phyloP scores from a whole-genome alignment of 2,329 filamentous ascomycete species.

The Diplodia scrobiculata region DNA sequence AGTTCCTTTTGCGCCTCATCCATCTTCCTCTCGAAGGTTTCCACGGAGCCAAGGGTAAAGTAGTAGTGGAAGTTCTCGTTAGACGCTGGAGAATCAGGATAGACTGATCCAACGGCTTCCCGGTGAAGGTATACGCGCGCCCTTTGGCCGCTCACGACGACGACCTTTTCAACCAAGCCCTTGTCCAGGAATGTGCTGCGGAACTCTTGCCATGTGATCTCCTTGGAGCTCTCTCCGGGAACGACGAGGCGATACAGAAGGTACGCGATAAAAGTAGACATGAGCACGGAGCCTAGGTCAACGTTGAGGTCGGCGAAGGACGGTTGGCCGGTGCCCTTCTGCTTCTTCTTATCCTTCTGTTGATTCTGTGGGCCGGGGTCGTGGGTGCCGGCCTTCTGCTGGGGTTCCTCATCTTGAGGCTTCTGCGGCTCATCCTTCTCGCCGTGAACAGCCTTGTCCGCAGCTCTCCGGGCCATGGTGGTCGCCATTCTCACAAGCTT shows the following conservation, averaged over 20 bases:
- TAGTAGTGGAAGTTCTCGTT: constrained; percentile 78
- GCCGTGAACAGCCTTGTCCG: constrained; percentile 44
- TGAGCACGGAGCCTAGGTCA: constrained; percentile 59
- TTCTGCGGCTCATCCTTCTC: constrained; percentile 35
- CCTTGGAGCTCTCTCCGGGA: constrained; percentile 66
- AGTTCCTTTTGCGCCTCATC: constrained; percentile 88
- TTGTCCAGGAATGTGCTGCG: constrained; percentile 91
- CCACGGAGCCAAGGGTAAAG: constrained; percentile 93
- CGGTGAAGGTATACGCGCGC: constrained; percentile 81
- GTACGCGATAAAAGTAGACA: constrained; percentile 63
- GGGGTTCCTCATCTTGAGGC: constrained; percentile 38
- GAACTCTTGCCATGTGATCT: constrained; percentile 99
- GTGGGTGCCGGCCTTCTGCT: constrained; percentile 51
- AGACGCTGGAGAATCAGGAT: constrained; percentile 72
- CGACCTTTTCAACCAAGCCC: constrained; percentile 89
- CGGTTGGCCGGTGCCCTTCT: constrained; percentile 33
- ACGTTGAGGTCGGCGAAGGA: constrained; percentile 51
- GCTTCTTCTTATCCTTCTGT: constrained; percentile 34
- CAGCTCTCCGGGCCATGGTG: constrained; percentile 58
- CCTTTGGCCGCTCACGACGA: constrained; percentile 72
- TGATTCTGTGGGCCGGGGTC: constrained; percentile 46
- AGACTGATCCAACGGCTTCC: constrained; percentile 69
- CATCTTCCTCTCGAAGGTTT: constrained; percentile 85
- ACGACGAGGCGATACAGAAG: constrained; percentile 66
- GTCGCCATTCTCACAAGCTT: constrained; percentile 61